These are phyloP conservation scores for Onygenales sp. DNA, from an alignment of 2,329 filamentous ascomycete genomes.

Conservation along the genomic window DNA sequence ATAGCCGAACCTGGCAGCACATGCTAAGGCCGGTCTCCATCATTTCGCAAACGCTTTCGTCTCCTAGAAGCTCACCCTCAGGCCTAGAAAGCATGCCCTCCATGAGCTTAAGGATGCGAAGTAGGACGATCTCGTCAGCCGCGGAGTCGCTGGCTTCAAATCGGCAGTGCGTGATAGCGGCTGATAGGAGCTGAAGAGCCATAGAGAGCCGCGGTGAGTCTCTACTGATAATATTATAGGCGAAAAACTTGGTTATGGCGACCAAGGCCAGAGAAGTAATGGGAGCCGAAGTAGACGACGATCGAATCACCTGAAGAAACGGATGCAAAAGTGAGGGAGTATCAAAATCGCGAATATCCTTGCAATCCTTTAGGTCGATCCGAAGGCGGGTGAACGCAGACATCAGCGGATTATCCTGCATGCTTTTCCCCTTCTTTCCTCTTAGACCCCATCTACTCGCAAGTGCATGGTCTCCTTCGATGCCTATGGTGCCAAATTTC, in stretches of 20 bases:
- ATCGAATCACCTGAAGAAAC: slow-evolving; percentile 92
- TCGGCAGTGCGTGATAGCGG: slow-evolving; percentile 92
- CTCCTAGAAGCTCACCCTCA: slow-evolving; percentile 84
- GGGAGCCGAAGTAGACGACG: slow-evolving; percentile 88
- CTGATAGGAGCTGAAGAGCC: slow-evolving; percentile 89
- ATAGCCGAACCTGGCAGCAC: slow-evolving; percentile 87
- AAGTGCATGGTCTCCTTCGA: slow-evolving; percentile 40
- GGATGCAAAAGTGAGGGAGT: slow-evolving; percentile 81
- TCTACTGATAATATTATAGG: slow-evolving; percentile 81
- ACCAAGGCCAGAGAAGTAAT: slow-evolving; percentile 92
- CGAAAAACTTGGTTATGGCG: slow-evolving; percentile 91
- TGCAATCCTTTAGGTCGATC: slow-evolving; percentile 76
- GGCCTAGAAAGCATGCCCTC: slow-evolving; percentile 95
- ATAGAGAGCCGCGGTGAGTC: slow-evolving; percentile 78
- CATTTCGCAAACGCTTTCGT: slow-evolving; percentile 98
- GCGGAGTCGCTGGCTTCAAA: slow-evolving; percentile 95
- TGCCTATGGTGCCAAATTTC: slow-evolving; percentile 13
- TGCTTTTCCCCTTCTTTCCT: slow-evolving; percentile 91
- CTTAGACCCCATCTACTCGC: slow-evolving; percentile 85
- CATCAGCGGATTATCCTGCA: slow-evolving; percentile 96
- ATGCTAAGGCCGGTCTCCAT: slow-evolving; percentile 97
- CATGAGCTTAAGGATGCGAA: slow-evolving; percentile 95
- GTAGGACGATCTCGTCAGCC: slow-evolving; percentile 87
- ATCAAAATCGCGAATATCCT: slow-evolving; percentile 84
- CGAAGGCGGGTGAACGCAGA: slow-evolving; percentile 85